Percentiles rank a stretch among this genome's conserved stretches.
These are phyloP conservation scores for Phaffia australis DNA, from an alignment of 768 basidiomycete genomes.

Conservation along the genomic window DNA sequence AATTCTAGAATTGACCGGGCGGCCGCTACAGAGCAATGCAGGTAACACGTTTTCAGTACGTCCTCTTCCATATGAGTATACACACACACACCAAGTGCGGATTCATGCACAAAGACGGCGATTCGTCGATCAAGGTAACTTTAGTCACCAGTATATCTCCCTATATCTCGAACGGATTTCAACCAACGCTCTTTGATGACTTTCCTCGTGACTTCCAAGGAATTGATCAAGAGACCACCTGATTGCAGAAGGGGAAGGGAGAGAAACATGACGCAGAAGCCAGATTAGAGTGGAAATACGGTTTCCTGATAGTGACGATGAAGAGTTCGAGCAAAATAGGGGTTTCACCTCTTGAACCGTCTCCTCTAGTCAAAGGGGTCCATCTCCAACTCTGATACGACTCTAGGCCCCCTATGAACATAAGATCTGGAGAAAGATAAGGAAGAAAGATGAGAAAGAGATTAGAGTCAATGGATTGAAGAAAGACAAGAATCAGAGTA, in stretches of 20 bases:
- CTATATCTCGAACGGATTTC: conserved; percentile 6
- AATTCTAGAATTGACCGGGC: conserved; percentile 5
- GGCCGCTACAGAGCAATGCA: not conserved
- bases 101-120: not conserved
- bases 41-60: not conserved
- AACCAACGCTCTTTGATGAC: conserved; percentile 15
- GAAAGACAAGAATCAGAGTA: no score
- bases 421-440: conserved; percentile 5
- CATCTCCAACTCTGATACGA: conserved; percentile 18
- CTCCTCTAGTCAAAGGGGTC: conserved; percentile 4
- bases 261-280: not conserved
- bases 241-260: not conserved
- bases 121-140: not conserved
- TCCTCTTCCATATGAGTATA: not conserved
- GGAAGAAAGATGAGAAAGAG: not conserved
- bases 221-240: conserved; percentile 24
- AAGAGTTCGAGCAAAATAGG: not conserved
- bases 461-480: not conserved
- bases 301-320: not conserved
- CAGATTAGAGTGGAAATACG: not conserved
- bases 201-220: conserved; percentile 11
- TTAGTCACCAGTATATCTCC: conserved; percentile 1
- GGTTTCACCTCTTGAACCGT: not conserved
- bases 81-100: no score
- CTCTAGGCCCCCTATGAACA: conserved; percentile 13